Base-by-base conservation (phyloP, 78 protist species). In the Dictyostelium capitatum region DNA sequence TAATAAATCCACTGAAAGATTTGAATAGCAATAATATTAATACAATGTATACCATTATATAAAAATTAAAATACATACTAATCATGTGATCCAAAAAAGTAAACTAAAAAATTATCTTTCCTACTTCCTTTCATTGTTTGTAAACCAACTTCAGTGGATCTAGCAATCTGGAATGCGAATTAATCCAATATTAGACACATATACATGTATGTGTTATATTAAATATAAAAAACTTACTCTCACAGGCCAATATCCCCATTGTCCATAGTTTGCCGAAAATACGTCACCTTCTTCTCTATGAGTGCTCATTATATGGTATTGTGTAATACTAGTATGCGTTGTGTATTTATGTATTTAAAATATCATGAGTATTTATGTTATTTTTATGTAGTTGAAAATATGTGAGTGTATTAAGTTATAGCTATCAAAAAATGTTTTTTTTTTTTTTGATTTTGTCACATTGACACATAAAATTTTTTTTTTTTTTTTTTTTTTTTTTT, bases 221-320 rank as follows among this genome's bases (percentile, higher is more conserved):
- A 12, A 12, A 20, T 14, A 53, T 15, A 15, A 53, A 53, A 12
- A 12, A 59, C 73, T 4, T 12, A 74, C 46, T 46, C 91, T 70
- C 3, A 54, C 74, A 9, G 91, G 91, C 91, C 91, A 83, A 23
- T n/a, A 32, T 20, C 91, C 91, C 91, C 91, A 83, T 23, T 74
- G 57, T 12, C 91, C 91, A 47, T 83, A 83, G 2, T 9, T 20
- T 2, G 62, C 91, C 30, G 91, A 41, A 5, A 47, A 83, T 8
- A 83, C 91, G 10, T 32, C 46, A n/a, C 73, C 75, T 4, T 80
- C 89, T 64, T 74, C 62, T 47, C 4, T 47, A n/a, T n/a, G n/a
- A 25, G 37, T 70, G 0, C 3, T 30, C 73, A 65, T 65, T 30
- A 25, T 59, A 25, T 59, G 2, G 1, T 23, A 14, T 17, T 51